phyloP scores from a whole-genome alignment of 148 eudicot genomes.

The Fagopyrum tataricum region DNA sequence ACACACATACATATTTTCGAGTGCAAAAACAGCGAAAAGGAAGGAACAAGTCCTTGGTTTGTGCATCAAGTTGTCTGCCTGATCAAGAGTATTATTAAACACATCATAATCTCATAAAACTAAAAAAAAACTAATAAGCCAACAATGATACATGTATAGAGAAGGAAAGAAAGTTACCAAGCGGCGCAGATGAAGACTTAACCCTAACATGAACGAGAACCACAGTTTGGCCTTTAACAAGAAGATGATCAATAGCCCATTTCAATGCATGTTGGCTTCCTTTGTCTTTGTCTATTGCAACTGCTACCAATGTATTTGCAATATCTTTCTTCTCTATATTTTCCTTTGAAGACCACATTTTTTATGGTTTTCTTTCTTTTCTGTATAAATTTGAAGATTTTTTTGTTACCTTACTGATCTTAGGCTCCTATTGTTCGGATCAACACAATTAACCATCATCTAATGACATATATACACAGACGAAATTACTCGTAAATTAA shows the following conservation, averaged over 20 bases:
- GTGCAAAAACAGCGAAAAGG: slow-evolving; percentile 31
- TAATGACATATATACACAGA: background rate
- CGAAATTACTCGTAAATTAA: background rate
- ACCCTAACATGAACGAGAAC: slow-evolving; percentile 14
- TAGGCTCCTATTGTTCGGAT: background rate
- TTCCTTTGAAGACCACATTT: background rate
- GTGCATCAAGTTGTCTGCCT: slow-evolving; percentile 18
- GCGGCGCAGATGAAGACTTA: background rate
- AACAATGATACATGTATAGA: background rate
- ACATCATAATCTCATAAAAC: background rate
- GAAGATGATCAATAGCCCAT: slow-evolving; percentile 33
- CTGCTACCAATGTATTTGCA: slow-evolving; percentile 14
- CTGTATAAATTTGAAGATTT: background rate
- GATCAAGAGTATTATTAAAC: slow-evolving; percentile 11
- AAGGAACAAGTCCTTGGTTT: slow-evolving; percentile 25
- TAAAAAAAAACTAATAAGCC: background rate
- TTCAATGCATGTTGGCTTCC: slow-evolving; percentile 31
- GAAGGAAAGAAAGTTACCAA: slow-evolving; percentile 14
- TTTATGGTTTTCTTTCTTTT: background rate
- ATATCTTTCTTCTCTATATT: background rate
- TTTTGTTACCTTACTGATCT: background rate
- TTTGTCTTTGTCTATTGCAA: slow-evolving; percentile 37
- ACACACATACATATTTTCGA: slow-evolving; percentile 24
- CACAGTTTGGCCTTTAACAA: slow-evolving; percentile 25
- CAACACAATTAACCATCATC: background rate